Conservation (phyloP, 2,329 filamentous ascomycete species). For the Neofusicoccum parvum region DNA sequence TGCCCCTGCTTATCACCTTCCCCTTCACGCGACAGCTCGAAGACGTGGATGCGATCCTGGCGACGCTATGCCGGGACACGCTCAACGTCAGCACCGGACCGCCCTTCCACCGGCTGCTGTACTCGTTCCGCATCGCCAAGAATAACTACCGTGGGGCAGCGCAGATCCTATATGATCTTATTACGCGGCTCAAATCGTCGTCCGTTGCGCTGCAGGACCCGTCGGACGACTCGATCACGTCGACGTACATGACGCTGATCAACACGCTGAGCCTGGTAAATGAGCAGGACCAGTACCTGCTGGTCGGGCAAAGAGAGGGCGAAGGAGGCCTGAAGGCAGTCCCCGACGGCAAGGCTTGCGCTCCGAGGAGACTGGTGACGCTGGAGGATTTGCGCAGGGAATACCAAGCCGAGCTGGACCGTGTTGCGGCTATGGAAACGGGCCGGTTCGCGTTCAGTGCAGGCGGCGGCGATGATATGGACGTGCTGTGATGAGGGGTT, state of each 20-base stretch:
- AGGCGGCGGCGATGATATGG: slow-evolving; percentile 22
- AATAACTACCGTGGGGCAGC: slow-evolving; percentile 82
- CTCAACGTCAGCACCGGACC: slow-evolving; percentile 62
- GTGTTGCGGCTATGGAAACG: slow-evolving; percentile 82
- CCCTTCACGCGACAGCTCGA: slow-evolving; percentile 78
- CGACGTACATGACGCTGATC: slow-evolving; percentile 86
- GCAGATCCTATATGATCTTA: slow-evolving; percentile 57
- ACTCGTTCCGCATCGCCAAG: slow-evolving; percentile 83
- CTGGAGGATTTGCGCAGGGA: slow-evolving; percentile 83
- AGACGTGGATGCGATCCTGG: slow-evolving; percentile 77
- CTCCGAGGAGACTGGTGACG: slow-evolving; percentile 76
- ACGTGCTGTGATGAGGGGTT: slow-evolving; percentile 17
- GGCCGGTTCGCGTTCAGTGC: slow-evolving; percentile 80
- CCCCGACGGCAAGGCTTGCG: slow-evolving; percentile 38
- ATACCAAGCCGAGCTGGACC: slow-evolving; percentile 88
- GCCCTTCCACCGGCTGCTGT: slow-evolving; percentile 86
- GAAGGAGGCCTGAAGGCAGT: slow-evolving; percentile 26
- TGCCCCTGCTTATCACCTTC: slow-evolving; percentile 62
- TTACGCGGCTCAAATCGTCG: slow-evolving; percentile 53
- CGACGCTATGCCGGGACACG: slow-evolving; percentile 69
- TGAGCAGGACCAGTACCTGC: slow-evolving; percentile 80
- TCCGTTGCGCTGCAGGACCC: slow-evolving; percentile 43
- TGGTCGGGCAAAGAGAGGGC: slow-evolving; percentile 39
- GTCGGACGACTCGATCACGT: slow-evolving; percentile 61
- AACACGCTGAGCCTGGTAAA: slow-evolving; percentile 89